Conservation (phyloP, 169 alveolate genomes). For the Cryptosporidium baileyi region DNA sequence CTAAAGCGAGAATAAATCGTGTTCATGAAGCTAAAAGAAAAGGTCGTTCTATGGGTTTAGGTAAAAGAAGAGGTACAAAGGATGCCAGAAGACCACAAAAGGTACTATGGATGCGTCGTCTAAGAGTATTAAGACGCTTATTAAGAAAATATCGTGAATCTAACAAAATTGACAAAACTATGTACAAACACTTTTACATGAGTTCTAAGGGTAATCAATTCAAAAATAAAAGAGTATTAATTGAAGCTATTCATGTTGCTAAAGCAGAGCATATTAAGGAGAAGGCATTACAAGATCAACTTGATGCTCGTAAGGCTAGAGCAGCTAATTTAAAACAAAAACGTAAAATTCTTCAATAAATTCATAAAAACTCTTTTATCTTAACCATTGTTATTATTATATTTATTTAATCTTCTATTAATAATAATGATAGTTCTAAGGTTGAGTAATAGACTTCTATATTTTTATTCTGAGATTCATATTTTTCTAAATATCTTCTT, state of each 20-base stretch:
- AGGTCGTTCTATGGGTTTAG: slow-evolving; percentile 97
- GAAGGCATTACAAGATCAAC: slow-evolving; percentile 84
- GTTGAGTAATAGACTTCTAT: not conserved
- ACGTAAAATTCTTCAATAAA: slow-evolving; percentile 36
- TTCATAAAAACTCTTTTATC: not conserved
- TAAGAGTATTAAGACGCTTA: slow-evolving; percentile 97
- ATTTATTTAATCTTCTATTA: too few species aligned
- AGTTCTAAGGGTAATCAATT: slow-evolving; percentile 97
- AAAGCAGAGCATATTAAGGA: slow-evolving; percentile 89
- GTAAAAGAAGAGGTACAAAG: slow-evolving; percentile 96
- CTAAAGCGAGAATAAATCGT: slow-evolving; percentile 92
- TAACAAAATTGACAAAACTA: slow-evolving; percentile 94
- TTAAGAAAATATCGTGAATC: slow-evolving; percentile 94
- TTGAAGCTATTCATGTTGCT: slow-evolving; percentile 95
- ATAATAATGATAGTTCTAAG: not conserved
- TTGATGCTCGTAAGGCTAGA: slow-evolving; percentile 87
- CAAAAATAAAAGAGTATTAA: slow-evolving; percentile 96
- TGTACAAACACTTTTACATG: slow-evolving; percentile 96
- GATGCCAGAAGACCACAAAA: slow-evolving; percentile 97
- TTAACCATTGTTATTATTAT: too few species aligned
- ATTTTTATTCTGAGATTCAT: not conserved
- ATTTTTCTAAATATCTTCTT: not conserved
- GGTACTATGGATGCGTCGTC: slow-evolving; percentile 97
- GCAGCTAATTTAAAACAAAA: slow-evolving; percentile 75
- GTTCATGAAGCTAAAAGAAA: slow-evolving; percentile 92